phyloP scores from a whole-genome alignment of 164 flowering plant genomes.

The Piper betle region DNA sequence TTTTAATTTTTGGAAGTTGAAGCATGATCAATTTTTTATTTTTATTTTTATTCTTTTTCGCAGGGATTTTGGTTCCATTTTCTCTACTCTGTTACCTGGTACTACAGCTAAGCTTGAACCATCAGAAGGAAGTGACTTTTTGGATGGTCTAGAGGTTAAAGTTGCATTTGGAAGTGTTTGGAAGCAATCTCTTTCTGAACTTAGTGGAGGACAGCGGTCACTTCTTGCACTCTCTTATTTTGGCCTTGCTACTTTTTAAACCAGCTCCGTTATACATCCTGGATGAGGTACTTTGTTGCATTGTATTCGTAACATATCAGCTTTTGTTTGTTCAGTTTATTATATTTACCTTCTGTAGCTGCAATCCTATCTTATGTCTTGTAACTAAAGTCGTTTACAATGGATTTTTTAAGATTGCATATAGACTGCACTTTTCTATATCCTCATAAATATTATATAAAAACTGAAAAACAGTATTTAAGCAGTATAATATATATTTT shows the following conservation, averaged over 20 bases:
- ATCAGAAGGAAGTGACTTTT: slow-evolving; percentile 87
- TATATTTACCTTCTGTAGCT: background rate
- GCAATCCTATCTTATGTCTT: background rate
- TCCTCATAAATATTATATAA: no score
- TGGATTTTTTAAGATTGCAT: no score
- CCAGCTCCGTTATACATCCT: slow-evolving; percentile 97
- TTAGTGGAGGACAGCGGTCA: slow-evolving; percentile 97
- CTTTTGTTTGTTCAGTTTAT: background rate
- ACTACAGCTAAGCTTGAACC: slow-evolving; percentile 95
- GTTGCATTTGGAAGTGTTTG: slow-evolving; percentile 98
- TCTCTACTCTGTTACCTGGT: slow-evolving; percentile 89
- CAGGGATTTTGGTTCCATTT: slow-evolving; percentile 98
- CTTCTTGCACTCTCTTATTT: slow-evolving; percentile 78
- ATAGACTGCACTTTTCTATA: no score
- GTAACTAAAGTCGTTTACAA: background rate
- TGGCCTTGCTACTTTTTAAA: slow-evolving; percentile 95
- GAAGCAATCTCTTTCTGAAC: slow-evolving; percentile 96
- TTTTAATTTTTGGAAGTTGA: background rate
- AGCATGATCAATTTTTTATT: background rate
- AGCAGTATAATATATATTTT: background rate
- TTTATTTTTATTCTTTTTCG: slow-evolving; percentile 3
- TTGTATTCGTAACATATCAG: background rate
- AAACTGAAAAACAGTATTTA: no score
- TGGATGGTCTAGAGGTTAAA: slow-evolving; percentile 96
- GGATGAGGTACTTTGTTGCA: slow-evolving; percentile 59